Evolutionary conservation across 108 stramenopile genomes (phyloP), one percentile per base, ranked within the genome.

Genomic region (Cylindrotheca closterium): DNA sequence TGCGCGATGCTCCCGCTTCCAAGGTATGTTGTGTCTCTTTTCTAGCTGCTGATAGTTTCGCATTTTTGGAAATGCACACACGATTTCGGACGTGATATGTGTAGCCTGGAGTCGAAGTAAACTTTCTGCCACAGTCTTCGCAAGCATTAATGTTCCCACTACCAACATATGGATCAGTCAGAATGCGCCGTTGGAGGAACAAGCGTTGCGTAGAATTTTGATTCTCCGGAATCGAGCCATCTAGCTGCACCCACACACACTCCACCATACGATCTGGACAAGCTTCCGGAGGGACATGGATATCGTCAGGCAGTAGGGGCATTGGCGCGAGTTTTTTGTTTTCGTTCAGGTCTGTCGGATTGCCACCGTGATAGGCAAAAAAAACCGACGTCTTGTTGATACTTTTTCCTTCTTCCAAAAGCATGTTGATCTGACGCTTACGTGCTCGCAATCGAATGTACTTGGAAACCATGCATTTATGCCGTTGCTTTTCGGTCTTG

Each of bases 211-310:
- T 75, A 27, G 30, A 26, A 28, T 37, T 32, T 18, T 19, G 17
- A 12, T 29, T 22, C 10, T 68, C 60, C 27, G 31, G 23, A 29
- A 33, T 56, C n/a, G n/a, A 30, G 22, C 83, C 63, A 29, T 74
- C 70, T 33, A 83, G 77, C 15, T 67, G 67, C 27, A 91, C 60
- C 34, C 68, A 60, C 21, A 65, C 64, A 47, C 89, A 91, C 49
- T 82, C 84, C 12, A 91, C 84, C 27, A 91, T 91, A 4, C 85
- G 69, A 71, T 87, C 74, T 10, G 84, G 79, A 56, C 56, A 82
- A 46, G 65, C 70, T 4, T 79, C 65, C 18, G 10, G 21, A 5
- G 83, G 79, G 18, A 25, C 56, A 17, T 29, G 24, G 12, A 81
- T 76, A 75, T 80, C 65, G 7, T 51, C 32, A 27, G 48, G 63